Evolutionary conservation across 2,329 filamentous ascomycete species (phyloP).

Genomic region (Scortechinia acanthostroma): DNA sequence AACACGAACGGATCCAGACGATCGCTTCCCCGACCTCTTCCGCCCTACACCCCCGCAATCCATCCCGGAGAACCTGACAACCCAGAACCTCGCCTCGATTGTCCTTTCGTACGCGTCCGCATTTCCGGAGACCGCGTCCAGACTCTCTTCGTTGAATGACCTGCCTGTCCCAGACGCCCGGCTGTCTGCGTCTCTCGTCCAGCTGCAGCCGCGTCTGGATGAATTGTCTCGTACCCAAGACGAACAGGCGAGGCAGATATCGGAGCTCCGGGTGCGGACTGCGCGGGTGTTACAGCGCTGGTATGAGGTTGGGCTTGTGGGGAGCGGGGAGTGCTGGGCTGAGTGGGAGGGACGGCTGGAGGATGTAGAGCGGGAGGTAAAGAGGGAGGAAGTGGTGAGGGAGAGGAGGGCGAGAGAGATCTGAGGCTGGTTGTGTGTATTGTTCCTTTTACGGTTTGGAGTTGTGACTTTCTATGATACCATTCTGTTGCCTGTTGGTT

Average conservation of each 20-base stretch:
- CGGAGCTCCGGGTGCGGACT: constrained; percentile 28
- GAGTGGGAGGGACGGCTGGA: constrained; percentile 1
- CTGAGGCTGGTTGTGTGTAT: background rate
- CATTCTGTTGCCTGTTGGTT: too few species aligned
- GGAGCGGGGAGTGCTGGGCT: constrained; percentile 2
- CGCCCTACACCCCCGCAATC: constrained; percentile 17
- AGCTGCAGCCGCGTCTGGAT: constrained; percentile 29
- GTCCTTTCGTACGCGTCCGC: constrained; percentile 32
- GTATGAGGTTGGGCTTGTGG: constrained; percentile 2
- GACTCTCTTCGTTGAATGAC: constrained; percentile 35
- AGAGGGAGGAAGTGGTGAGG: background rate
- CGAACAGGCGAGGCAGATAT: constrained; percentile 24
- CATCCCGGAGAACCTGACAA: constrained; percentile 22
- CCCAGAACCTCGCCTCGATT: constrained; percentile 24
- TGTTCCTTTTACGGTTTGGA: background rate
- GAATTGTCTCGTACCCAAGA: constrained; percentile 22
- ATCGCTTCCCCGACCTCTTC: constrained; percentile 29
- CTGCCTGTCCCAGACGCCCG: constrained; percentile 31
- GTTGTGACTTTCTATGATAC: too few species aligned
- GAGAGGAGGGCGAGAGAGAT: constrained; percentile 2
- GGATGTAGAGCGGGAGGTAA: constrained; percentile 1
- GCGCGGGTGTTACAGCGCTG: constrained; percentile 10
- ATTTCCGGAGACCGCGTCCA: constrained; percentile 34
- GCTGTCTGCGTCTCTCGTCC: constrained; percentile 27
- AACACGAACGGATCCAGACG: constrained; percentile 14